These are phyloP conservation scores for Eutypella sp. DNA, from an alignment of 2,329 filamentous ascomycete species.

Conservation along the genomic window DNA sequence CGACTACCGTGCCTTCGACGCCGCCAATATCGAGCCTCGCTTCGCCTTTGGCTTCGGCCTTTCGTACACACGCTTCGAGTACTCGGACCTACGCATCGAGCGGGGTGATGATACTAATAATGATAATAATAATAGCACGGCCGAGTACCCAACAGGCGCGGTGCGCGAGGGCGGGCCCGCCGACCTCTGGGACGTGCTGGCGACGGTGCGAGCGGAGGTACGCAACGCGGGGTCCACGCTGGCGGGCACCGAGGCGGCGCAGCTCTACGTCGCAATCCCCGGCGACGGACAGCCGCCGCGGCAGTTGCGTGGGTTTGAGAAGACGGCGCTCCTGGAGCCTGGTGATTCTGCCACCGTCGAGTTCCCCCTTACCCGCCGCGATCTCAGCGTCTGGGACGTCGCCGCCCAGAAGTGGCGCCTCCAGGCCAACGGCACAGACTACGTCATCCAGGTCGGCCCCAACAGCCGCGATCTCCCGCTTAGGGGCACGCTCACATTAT, in stretches of 20 bases:
- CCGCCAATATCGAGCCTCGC: constrained; percentile 40
- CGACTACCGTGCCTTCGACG: constrained; percentile 53
- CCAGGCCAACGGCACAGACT: constrained; percentile 36
- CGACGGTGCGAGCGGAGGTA: constrained; percentile 33
- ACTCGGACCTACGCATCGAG: constrained; percentile 36
- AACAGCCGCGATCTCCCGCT: constrained; percentile 43
- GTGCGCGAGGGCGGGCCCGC: constrained; percentile 39
- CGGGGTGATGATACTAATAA: constrained; percentile 22
- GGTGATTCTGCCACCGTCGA: constrained; percentile 38
- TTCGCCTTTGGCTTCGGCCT: constrained; percentile 55
- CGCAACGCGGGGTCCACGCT: constrained; percentile 38
- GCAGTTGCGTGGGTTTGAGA: constrained; percentile 64
- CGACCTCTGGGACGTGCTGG: constrained; percentile 44
- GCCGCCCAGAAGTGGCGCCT: constrained; percentile 56
- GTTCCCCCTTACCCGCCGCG: constrained; percentile 55
- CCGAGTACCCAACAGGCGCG: constrained; percentile 33
- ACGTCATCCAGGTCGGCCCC: constrained; percentile 40
- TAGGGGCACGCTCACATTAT: constrained; percentile 32
- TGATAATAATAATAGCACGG: constrained; percentile 30
- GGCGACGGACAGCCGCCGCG: constrained; percentile 38
- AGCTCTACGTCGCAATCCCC: constrained; percentile 45
- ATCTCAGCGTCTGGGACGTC: constrained; percentile 63
- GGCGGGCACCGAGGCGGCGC: constrained; percentile 42
- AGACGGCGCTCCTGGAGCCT: constrained; percentile 46
- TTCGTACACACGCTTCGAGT: constrained; percentile 50